Percentiles rank a stretch among this genome's conserved stretches.
These are phyloP conservation scores for Elsinoe arachidis DNA, from an alignment of 2,329 filamentous ascomycete genomes.

Conservation along the genomic window DNA sequence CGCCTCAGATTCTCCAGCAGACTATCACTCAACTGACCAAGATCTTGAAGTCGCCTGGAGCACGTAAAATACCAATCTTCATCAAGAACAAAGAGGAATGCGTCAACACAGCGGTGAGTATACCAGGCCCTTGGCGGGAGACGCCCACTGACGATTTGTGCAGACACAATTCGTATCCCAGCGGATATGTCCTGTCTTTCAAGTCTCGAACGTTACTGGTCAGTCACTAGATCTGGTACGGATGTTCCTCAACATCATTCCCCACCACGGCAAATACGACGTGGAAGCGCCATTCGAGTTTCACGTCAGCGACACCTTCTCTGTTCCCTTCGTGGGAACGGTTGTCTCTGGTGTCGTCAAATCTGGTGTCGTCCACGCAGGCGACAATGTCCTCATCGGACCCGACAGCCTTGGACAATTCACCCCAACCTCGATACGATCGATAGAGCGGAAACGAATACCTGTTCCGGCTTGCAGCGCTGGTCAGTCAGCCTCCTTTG, in stretches of 20 bases:
- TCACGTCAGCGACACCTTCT: conserved; percentile 94
- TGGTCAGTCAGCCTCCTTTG: conserved; percentile 87
- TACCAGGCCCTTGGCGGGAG: not conserved
- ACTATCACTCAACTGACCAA: conserved; percentile 85
- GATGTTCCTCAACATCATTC: conserved; percentile 88
- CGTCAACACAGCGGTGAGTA: conserved; percentile 66
- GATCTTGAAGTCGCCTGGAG: conserved; percentile 88
- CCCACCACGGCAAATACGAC: conserved; percentile 89
- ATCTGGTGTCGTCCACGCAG: conserved; percentile 70
- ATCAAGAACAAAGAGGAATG: conserved; percentile 87
- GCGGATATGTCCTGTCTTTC: conserved; percentile 93
- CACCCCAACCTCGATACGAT: conserved; percentile 73
- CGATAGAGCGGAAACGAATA: conserved; percentile 91
- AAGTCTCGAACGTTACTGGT: conserved; percentile 95
- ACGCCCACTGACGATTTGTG: not conserved
- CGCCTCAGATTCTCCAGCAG: conserved; percentile 87
- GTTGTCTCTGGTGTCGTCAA: conserved; percentile 94
- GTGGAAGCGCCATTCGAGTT: conserved; percentile 84
- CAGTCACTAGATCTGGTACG: conserved; percentile 83
- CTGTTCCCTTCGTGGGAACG: conserved; percentile 91
- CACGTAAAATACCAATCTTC: conserved; percentile 90
- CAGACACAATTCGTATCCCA: conserved; percentile 84
- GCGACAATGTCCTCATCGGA: conserved; percentile 82
- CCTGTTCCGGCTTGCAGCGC: conserved; percentile 78
- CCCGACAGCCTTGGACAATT: conserved; percentile 89